Conservation (phyloP, 495 filamentous ascomycete genomes). For the Schizothecium vesticola region DNA sequence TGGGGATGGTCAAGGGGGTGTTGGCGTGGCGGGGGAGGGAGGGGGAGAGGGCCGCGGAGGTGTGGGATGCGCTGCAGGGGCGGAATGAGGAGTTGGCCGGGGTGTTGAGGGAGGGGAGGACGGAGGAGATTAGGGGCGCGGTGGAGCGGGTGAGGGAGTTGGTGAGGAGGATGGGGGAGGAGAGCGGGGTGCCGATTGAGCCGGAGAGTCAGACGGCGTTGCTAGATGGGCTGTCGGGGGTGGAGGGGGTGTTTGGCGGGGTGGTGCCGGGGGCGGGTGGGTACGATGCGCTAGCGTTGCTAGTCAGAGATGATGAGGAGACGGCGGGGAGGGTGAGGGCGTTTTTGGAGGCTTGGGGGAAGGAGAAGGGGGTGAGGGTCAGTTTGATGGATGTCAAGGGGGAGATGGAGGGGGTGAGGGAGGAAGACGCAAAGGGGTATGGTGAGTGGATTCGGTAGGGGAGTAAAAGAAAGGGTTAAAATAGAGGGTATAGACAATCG, state of each 20-base stretch:
- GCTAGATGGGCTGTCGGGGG: constrained; percentile 62
- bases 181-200: constrained; percentile 82
- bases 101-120: constrained; percentile 48
- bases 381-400: constrained; percentile 74
- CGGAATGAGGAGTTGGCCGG: constrained; percentile 66
- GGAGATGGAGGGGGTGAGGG: constrained; percentile 77
- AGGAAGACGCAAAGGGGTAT: constrained; percentile 59
- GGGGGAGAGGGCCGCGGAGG: constrained; percentile 54
- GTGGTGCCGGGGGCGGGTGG: constrained; percentile 94
- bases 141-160: constrained; percentile 42
- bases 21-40: constrained; percentile 73
- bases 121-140: constrained; percentile 32
- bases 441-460: constrained; percentile 50
- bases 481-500: not conserved
- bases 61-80: constrained; percentile 70
- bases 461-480: not conserved
- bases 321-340: constrained; percentile 58
- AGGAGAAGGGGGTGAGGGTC: constrained; percentile 63
- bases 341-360: constrained; percentile 62
- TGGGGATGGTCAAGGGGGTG: constrained; percentile 90
- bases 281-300: constrained; percentile 81
- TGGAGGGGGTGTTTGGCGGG: constrained; percentile 81
- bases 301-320: constrained; percentile 67
- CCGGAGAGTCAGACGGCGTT: constrained; percentile 78
- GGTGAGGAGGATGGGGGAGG: constrained; percentile 69